These are phyloP conservation scores for Mucor racemosus DNA, from an alignment of 371 early-diverging fungal genomes.

Conservation along the genomic window DNA sequence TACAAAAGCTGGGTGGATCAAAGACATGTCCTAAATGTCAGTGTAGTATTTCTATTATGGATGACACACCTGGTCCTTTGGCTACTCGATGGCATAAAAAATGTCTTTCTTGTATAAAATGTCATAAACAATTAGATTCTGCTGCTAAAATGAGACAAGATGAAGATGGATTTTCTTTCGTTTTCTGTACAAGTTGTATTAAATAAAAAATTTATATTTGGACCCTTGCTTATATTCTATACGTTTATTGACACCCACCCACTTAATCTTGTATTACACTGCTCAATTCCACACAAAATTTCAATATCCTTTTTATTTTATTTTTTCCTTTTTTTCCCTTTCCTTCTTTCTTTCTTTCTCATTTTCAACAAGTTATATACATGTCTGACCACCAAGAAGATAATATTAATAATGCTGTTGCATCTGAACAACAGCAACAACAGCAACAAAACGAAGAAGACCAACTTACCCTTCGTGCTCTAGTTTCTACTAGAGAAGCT, in stretches of 20 bases:
- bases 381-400: constrained; percentile 21
- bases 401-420: not conserved
- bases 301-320: not conserved
- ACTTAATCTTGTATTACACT: not conserved
- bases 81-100: constrained; percentile 68
- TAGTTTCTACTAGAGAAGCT: constrained; percentile 93
- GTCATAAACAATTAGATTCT: constrained; percentile 63
- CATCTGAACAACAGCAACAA: not conserved
- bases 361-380: not conserved
- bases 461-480: constrained; percentile 77
- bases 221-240: constrained; percentile 30
- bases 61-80: constrained; percentile 60
- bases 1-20: constrained; percentile 61
- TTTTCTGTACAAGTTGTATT: constrained; percentile 56
- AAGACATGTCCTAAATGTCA: constrained; percentile 59
- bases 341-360: not conserved
- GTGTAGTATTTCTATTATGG: constrained; percentile 57
- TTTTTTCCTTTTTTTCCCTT: not conserved
- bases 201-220: constrained; percentile 2
- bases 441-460: constrained; percentile 12
- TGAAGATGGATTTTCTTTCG: constrained; percentile 36
- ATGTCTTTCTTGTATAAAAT: constrained; percentile 57
- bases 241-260: not conserved
- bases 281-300: not conserved
- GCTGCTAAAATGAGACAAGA: constrained; percentile 55